phyloP scores from a whole-genome alignment of 1,284 basidiomycete genomes.

The Agaricales sp. region DNA sequence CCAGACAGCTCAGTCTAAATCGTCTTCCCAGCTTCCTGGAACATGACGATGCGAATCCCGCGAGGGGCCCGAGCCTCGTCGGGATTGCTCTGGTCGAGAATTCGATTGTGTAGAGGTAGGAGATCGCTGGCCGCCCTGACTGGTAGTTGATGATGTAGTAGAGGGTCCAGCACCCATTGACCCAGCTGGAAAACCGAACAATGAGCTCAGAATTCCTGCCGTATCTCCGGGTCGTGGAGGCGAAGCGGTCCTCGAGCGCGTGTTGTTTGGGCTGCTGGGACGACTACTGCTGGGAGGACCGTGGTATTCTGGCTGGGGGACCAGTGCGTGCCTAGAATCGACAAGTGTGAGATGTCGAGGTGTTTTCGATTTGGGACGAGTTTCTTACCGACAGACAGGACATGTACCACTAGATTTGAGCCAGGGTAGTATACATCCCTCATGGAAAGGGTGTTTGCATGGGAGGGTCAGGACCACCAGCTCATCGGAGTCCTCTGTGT shows the following conservation, averaged over 20 bases:
- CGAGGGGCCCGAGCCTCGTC: too few relatives aligned
- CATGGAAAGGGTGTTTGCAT: conserved; percentile 75
- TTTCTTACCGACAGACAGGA: conserved; percentile 74
- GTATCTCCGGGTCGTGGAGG: neutral
- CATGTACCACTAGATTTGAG: conserved; percentile 76
- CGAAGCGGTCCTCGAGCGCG: conserved; percentile 8
- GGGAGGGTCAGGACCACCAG: conserved; percentile 62
- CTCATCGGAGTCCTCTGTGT: conserved; percentile 61
- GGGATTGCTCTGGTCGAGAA: too few relatives aligned
- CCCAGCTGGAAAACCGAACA: neutral
- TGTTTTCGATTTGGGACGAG: conserved; percentile 6
- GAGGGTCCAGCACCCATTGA: neutral
- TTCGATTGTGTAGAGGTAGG: too few relatives aligned
- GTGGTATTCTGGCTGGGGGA: conserved; percentile 38
- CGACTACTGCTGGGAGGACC: conserved; percentile 8
- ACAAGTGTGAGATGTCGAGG: conserved; percentile 5
- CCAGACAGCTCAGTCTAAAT: conserved; percentile 4
- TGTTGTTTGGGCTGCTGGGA: conserved; percentile 18
- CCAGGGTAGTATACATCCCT: conserved; percentile 76
- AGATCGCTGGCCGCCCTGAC: too few relatives aligned
- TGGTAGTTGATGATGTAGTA: neutral
- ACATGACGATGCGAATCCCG: conserved; percentile 2
- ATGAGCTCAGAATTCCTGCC: neutral
- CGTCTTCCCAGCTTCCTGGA: conserved; percentile 6
- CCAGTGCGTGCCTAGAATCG: conserved; percentile 36